Evolutionary conservation across 495 filamentous ascomycete species (phyloP).

Genomic region (Aspergillus olivimuriae): DNA sequence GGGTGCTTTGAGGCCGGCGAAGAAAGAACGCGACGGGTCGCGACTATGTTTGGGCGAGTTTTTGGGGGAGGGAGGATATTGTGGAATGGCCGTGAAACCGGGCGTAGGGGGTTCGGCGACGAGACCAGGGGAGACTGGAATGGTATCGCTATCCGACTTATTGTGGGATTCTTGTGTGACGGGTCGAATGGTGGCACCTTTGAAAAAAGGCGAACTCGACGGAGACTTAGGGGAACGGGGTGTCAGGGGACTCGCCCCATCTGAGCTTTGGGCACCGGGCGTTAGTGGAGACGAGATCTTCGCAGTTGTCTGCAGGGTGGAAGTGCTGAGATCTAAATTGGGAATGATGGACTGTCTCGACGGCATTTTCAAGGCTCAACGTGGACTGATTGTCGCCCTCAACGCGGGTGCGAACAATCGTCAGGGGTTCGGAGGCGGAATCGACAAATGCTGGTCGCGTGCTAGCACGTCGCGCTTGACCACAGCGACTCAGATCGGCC

Average conservation of each 20-base stretch:
- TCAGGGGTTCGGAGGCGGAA: neutral
- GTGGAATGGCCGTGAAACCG: slow-evolving; percentile 47
- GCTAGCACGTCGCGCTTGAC: no score
- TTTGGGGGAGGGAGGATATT: slow-evolving; percentile 46
- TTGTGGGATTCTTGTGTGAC: slow-evolving; percentile 36
- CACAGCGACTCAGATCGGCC: no score
- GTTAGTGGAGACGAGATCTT: slow-evolving; percentile 32
- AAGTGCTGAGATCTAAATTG: slow-evolving; percentile 38
- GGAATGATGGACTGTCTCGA: slow-evolving; percentile 35
- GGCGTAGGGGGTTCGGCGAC: slow-evolving; percentile 34
- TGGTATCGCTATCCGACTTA: slow-evolving; percentile 28
- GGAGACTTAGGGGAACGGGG: slow-evolving; percentile 38
- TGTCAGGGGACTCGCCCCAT: slow-evolving; percentile 36
- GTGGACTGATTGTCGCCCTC: slow-evolving; percentile 8
- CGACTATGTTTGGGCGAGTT: slow-evolving; percentile 43
- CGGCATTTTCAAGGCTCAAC: slow-evolving; percentile 32
- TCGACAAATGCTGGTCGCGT: no score
- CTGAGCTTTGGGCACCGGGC: slow-evolving; percentile 33
- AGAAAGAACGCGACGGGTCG: slow-evolving; percentile 51
- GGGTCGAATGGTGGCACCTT: slow-evolving; percentile 39
- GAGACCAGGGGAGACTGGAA: slow-evolving; percentile 24
- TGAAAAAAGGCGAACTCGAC: slow-evolving; percentile 37
- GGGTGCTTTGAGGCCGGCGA: slow-evolving; percentile 49
- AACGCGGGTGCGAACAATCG: neutral
- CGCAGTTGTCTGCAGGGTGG: slow-evolving; percentile 26